A percentile compares a stretch with the other conserved stretches of the same genome.
phyloP scores from a whole-genome alignment of 2,329 filamentous ascomycete species.

The Zopfia rhizophila region DNA sequence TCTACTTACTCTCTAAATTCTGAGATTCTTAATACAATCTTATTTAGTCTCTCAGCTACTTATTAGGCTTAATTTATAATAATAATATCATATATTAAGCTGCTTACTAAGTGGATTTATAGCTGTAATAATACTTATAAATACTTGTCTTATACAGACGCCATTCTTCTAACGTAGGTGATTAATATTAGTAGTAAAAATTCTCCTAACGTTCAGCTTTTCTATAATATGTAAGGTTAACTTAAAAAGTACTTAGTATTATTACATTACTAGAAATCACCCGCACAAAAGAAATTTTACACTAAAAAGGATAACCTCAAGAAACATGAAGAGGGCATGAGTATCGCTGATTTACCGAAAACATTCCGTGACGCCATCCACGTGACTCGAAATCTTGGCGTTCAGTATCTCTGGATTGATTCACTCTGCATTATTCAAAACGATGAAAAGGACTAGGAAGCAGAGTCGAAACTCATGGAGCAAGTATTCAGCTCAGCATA shows the following conservation, averaged over 20 bases:
- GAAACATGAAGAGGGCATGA: constrained; percentile 10
- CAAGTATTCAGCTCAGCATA: constrained; percentile 23
- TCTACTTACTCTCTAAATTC: too few species aligned
- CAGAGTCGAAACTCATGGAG: constrained; percentile 22
- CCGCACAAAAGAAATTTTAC: constrained; percentile 9
- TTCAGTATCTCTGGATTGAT: constrained; percentile 34
- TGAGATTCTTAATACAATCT: too few species aligned
- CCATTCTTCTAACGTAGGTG: constrained; percentile 17
- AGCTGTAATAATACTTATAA: constrained; percentile 12
- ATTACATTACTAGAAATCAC: constrained; percentile 24
- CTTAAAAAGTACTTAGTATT: constrained; percentile 17
- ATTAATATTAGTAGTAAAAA: constrained; percentile 14
- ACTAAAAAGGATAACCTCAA: constrained; percentile 13
- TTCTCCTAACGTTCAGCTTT: not conserved
- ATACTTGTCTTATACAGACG: constrained; percentile 3
- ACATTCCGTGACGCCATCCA: constrained; percentile 33
- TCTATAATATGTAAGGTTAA: not conserved
- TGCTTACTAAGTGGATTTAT: constrained; percentile 8
- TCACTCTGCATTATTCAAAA: constrained; percentile 27
- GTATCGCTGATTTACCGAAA: constrained; percentile 19
- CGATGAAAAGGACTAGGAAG: constrained; percentile 19
- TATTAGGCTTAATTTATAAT: too few species aligned
- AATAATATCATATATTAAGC: not conserved
- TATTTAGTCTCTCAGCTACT: too few species aligned
- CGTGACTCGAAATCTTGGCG: constrained; percentile 21